Conservation (phyloP, 2,329 filamentous ascomycete genomes). For the Monosporascus sp. region DNA sequence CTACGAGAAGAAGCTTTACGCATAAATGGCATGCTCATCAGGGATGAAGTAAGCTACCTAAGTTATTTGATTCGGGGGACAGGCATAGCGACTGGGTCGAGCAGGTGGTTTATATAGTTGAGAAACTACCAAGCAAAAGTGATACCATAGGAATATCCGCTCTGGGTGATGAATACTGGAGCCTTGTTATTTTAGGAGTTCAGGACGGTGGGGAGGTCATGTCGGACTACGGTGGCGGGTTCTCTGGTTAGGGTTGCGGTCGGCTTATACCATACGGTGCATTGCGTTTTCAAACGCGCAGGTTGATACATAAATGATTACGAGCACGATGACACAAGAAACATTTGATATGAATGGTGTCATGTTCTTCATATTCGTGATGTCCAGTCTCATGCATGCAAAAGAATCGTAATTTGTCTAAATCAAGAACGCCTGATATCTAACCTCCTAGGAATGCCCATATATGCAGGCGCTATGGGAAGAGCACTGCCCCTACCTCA, state of each 20-base stretch:
- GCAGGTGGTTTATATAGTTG: neutral
- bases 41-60: neutral
- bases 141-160: slow-evolving; percentile 14
- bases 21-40: slow-evolving; percentile 41
- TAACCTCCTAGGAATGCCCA: too few relatives aligned
- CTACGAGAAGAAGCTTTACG: slow-evolving; percentile 99
- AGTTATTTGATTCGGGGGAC: neutral
- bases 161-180: slow-evolving; percentile 9
- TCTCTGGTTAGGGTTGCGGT: neutral
- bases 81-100: neutral
- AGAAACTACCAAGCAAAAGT: slow-evolving; percentile 11
- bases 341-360: too few relatives aligned
- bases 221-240: slow-evolving; percentile 5
- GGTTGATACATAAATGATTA: neutral
- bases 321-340: neutral
- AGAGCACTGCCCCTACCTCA: too few relatives aligned
- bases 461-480: too few relatives aligned
- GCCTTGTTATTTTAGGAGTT: slow-evolving; percentile 12
- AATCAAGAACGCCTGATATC: too few relatives aligned
- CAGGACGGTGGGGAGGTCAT: slow-evolving; percentile 7
- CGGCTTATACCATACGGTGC: neutral
- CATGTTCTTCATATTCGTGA: too few relatives aligned
- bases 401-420: too few relatives aligned
- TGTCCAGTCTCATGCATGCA: too few relatives aligned
- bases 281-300: neutral